Evolutionary conservation across 176 grass and related monocot genomes (phyloP).

Genomic region (Zea luxurians): DNA sequence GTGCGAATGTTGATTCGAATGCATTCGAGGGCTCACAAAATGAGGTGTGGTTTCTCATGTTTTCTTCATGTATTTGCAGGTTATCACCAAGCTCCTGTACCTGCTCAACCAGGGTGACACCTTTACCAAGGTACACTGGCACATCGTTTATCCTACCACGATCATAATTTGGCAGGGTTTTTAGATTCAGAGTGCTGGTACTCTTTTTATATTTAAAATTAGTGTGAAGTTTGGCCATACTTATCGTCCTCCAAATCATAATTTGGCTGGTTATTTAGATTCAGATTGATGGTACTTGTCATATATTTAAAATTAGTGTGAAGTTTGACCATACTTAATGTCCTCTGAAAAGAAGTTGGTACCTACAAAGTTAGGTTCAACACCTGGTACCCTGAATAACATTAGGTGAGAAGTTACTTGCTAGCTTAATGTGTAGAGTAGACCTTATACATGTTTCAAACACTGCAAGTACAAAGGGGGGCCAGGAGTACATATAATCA

Average conservation of each 20-base stretch:
- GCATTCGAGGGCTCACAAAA: background rate
- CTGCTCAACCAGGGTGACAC: constrained; percentile 98
- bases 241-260: background rate
- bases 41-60: constrained; percentile 26
- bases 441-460: constrained; percentile 4
- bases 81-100: constrained; percentile 98
- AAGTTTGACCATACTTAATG: too few relatives aligned
- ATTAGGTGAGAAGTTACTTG: background rate
- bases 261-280: too few relatives aligned
- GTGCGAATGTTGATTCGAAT: background rate
- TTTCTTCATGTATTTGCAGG: constrained; percentile 45
- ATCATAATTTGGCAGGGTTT: constrained; percentile 4
- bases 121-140: constrained; percentile 73
- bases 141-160: background rate
- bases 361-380: background rate
- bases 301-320: too few relatives aligned
- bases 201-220: background rate
- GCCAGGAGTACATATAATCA: background rate
- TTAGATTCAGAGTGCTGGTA: background rate
- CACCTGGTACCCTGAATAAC: background rate
- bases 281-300: too few relatives aligned
- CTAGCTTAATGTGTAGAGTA: constrained; percentile 18
- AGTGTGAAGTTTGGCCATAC: background rate
- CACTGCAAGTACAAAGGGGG: background rate
- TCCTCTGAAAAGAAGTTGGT: background rate